phyloP scores from a whole-genome alignment of 169 alveolate species.

The Toxoplasma gondii region DNA sequence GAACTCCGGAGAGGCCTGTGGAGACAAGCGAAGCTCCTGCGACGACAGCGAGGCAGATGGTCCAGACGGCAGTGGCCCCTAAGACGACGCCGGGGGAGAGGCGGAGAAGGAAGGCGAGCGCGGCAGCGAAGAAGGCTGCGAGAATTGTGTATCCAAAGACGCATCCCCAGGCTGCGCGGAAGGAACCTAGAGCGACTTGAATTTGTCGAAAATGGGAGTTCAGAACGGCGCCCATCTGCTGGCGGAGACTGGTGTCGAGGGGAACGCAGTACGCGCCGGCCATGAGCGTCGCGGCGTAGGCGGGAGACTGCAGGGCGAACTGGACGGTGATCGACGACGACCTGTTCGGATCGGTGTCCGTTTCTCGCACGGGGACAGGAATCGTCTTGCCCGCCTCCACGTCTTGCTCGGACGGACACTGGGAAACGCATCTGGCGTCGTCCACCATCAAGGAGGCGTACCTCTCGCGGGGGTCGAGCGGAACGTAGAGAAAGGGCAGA shows the following conservation, averaged over 20 bases:
- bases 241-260: conserved; percentile 59
- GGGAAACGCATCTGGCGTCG: conserved; percentile 63
- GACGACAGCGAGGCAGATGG: conserved; percentile 39
- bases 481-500: conserved; percentile 61
- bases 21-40: conserved; percentile 55
- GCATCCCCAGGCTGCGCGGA: conserved; percentile 42
- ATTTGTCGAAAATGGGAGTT: conserved; percentile 52
- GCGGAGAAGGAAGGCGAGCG: conserved; percentile 37
- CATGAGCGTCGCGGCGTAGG: conserved; percentile 62
- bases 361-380: conserved; percentile 52
- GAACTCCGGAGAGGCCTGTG: conserved; percentile 48
- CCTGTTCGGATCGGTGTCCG: conserved; percentile 20
- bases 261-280: conserved; percentile 70
- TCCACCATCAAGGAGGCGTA: conserved; percentile 49
- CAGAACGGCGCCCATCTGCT: conserved; percentile 39
- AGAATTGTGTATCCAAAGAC: conserved; percentile 47
- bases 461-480: conserved; percentile 67
- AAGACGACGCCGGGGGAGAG: conserved; percentile 60
- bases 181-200: conserved; percentile 66
- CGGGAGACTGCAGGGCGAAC: conserved; percentile 57
- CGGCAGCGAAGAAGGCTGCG: conserved; percentile 43
- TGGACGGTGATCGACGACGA: conserved; percentile 53
- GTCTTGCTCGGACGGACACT: conserved; percentile 63
- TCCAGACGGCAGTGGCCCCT: conserved; percentile 54
- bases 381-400: conserved; percentile 62